Conservation (phyloP, 2,329 filamentous ascomycete species). For the Talaromyces sp. region DNA sequence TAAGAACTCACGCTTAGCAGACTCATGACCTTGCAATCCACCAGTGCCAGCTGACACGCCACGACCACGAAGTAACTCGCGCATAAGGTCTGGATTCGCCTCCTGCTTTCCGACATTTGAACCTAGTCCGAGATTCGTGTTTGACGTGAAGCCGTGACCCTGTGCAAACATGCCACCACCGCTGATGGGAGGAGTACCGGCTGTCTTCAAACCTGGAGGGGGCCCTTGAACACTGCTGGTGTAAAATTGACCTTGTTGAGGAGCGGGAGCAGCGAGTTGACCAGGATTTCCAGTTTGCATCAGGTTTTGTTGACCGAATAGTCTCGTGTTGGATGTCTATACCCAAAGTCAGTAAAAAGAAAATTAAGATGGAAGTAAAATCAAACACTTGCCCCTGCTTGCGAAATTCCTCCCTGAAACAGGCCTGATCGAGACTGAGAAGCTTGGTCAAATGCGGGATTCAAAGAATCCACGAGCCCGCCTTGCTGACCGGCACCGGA, state of each 20-base stretch:
- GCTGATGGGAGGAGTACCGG: constrained; percentile 82
- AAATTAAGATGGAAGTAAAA: constrained; percentile 60
- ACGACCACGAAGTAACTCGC: constrained; percentile 73
- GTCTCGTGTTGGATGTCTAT: constrained; percentile 60
- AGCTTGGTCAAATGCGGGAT: constrained; percentile 38
- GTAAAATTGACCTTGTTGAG: constrained; percentile 64
- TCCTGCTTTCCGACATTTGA: constrained; percentile 66
- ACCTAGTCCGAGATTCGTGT: constrained; percentile 61
- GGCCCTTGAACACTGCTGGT: constrained; percentile 83
- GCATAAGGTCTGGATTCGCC: constrained; percentile 68
- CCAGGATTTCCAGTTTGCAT: constrained; percentile 40
- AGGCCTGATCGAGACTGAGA: constrained; percentile 43
- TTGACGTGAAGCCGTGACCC: constrained; percentile 72
- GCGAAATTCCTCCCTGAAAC: constrained; percentile 47
- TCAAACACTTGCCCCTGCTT: constrained; percentile 62
- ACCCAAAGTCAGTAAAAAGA: constrained; percentile 69
- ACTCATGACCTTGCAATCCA: constrained; percentile 71
- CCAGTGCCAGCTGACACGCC: constrained; percentile 54
- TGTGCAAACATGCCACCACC: constrained; percentile 84
- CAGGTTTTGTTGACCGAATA: constrained; percentile 49
- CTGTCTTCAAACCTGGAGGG: constrained; percentile 91
- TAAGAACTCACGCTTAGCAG: constrained; percentile 97
- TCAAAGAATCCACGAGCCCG: constrained; percentile 48
- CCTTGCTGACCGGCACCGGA: constrained; percentile 58
- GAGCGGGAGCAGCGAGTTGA: constrained; percentile 35